Conservation (phyloP, 768 basidiomycete genomes). For the Boletus rubroflammeus region DNA sequence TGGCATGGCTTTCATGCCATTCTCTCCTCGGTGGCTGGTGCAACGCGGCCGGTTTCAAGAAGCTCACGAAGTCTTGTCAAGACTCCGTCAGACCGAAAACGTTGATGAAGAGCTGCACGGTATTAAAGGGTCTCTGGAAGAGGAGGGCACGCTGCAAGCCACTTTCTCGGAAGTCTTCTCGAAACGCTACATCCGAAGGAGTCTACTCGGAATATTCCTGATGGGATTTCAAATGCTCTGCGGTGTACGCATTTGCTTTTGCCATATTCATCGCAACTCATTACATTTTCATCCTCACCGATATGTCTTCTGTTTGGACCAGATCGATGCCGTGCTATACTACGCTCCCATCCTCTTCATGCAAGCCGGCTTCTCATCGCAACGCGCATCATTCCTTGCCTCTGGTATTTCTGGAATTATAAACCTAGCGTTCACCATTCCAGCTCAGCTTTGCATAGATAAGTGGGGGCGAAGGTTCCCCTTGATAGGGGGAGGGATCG, state of each 20-base stretch:
- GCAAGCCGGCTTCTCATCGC: constrained; percentile 47
- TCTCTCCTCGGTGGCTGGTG: constrained; percentile 29
- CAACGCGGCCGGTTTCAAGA: constrained; percentile 31
- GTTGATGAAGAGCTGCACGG: constrained; percentile 21
- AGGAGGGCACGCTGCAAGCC: constrained; percentile 15
- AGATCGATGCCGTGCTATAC: constrained; percentile 32
- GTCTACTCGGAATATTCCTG: constrained; percentile 40
- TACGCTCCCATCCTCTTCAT: constrained; percentile 48
- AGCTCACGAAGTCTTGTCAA: constrained; percentile 30
- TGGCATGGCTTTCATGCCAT: constrained; percentile 24
- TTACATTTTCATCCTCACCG: background rate
- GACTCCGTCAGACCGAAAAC: constrained; percentile 8
- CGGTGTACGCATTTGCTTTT: constrained; percentile 16
- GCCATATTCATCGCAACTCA: background rate
- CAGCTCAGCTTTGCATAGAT: constrained; percentile 38
- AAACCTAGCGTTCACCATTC: constrained; percentile 38
- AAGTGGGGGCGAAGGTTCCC: constrained; percentile 36
- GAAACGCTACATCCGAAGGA: constrained; percentile 31
- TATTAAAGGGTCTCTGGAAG: constrained; percentile 23
- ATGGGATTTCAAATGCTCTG: constrained; percentile 43
- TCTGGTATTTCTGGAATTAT: constrained; percentile 49
- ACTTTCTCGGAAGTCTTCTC: constrained; percentile 29
- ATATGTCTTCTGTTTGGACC: background rate
- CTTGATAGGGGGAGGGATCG: constrained; percentile 41
- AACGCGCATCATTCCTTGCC: constrained; percentile 47